Conservation (phyloP, 2,329 filamentous ascomycete genomes). For the Aspergillus aculeatinus region DNA sequence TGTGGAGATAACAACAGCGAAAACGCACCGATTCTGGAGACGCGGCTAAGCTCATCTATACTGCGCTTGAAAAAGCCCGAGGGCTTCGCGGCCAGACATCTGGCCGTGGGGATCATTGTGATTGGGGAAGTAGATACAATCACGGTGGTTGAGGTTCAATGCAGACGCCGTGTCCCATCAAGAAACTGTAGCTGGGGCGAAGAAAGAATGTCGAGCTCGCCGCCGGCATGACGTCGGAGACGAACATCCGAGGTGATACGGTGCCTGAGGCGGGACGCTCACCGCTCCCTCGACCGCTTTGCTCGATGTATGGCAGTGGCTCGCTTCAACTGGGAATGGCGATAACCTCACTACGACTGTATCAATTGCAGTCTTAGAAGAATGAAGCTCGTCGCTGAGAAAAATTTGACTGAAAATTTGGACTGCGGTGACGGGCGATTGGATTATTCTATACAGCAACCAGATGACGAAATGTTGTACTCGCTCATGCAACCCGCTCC, state of each 20-base stretch:
- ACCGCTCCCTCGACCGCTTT: background rate
- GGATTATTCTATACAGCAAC: background rate
- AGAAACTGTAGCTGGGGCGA: background rate
- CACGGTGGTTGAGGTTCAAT: background rate
- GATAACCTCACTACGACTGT: no score
- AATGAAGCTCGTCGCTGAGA: no score
- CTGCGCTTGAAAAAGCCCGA: slow-evolving; percentile 58
- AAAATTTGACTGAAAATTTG: no score
- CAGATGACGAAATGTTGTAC: background rate
- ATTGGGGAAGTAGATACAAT: background rate
- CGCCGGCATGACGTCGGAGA: background rate
- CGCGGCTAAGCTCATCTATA: slow-evolving; percentile 58
- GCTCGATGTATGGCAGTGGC: no score
- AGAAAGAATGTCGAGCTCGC: background rate
- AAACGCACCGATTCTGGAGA: slow-evolving; percentile 54
- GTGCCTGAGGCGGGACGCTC: background rate
- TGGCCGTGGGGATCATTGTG: slow-evolving; percentile 40
- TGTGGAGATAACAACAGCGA: background rate
- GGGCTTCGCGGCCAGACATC: slow-evolving; percentile 39
- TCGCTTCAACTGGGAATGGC: no score
- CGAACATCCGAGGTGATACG: background rate
- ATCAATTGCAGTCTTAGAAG: no score
- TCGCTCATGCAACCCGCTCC: background rate
- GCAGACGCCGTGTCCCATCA: background rate
- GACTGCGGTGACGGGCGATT: background rate